These are phyloP conservation scores for Avena sativa DNA, from an alignment of 176 grass and related monocot genomes.

Conservation along the genomic window DNA sequence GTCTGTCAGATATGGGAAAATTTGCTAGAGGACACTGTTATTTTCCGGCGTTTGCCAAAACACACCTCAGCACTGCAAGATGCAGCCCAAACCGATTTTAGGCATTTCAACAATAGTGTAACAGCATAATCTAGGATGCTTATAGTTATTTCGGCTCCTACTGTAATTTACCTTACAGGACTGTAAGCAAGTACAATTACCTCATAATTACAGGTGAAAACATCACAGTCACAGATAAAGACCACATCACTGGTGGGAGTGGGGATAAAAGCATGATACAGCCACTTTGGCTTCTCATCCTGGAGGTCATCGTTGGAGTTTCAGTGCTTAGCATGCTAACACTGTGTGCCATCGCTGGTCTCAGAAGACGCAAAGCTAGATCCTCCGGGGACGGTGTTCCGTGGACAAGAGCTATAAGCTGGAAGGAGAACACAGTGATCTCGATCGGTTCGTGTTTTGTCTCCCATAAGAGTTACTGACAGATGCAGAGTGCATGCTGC, in stretches of 20 bases:
- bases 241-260: constrained; percentile 4
- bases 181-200: constrained; percentile 9
- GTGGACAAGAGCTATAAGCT: constrained; percentile 64
- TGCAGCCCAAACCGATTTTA: background rate
- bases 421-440: constrained; percentile 69
- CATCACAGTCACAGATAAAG: constrained; percentile 29
- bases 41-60: too few relatives aligned
- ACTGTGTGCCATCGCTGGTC: constrained; percentile 42
- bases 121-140: background rate
- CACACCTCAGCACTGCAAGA: background rate
- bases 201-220: constrained; percentile 68
- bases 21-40: too few relatives aligned
- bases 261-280: constrained; percentile 47
- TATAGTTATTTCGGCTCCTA: background rate
- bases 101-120: constrained; percentile 9
- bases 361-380: constrained; percentile 58
- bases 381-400: constrained; percentile 36
- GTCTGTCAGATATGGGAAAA: background rate
- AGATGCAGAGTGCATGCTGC: background rate
- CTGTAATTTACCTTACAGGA: background rate
- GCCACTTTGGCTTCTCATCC: constrained; percentile 84
- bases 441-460: constrained; percentile 66
- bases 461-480: constrained; percentile 22
- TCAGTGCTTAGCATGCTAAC: constrained; percentile 56
- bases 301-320: constrained; percentile 67